Conservation (phyloP, 768 basidiomycete genomes). For the Cantharellus cinnabarinus region DNA sequence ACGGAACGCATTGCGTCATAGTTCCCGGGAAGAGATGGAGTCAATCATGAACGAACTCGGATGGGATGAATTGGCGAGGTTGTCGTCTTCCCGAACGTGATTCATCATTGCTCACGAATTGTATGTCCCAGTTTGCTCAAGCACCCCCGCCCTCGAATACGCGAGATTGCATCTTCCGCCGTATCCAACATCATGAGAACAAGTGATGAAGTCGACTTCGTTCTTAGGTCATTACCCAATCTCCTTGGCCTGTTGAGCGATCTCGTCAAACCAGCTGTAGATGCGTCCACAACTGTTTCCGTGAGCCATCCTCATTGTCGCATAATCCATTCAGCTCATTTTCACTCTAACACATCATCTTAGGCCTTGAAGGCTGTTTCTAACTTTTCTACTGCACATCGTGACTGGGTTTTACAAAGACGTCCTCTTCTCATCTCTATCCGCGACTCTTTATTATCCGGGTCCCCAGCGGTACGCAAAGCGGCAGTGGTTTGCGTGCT, state of each 20-base stretch:
- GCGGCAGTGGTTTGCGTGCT: background rate
- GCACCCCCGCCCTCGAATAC: background rate
- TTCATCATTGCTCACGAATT: background rate
- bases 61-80: conserved; percentile 43
- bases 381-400: background rate
- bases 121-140: background rate
- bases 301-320: background rate
- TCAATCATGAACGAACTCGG: conserved; percentile 47
- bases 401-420: background rate
- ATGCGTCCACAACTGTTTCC: background rate
- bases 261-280: background rate
- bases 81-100: background rate
- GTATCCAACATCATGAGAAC: background rate
- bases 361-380: background rate
- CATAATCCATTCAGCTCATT: background rate
- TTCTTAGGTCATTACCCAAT: background rate
- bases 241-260: background rate
- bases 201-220: background rate
- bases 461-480: background rate
- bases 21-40: conserved; percentile 35
- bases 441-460: background rate
- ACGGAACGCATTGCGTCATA: conserved; percentile 61
- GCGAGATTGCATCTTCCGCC: background rate
- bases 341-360: background rate
- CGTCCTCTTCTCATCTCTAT: background rate